Evolutionary conservation across 1,284 basidiomycete genomes (phyloP).

Genomic region (Ustanciosporium gigantosporum): DNA sequence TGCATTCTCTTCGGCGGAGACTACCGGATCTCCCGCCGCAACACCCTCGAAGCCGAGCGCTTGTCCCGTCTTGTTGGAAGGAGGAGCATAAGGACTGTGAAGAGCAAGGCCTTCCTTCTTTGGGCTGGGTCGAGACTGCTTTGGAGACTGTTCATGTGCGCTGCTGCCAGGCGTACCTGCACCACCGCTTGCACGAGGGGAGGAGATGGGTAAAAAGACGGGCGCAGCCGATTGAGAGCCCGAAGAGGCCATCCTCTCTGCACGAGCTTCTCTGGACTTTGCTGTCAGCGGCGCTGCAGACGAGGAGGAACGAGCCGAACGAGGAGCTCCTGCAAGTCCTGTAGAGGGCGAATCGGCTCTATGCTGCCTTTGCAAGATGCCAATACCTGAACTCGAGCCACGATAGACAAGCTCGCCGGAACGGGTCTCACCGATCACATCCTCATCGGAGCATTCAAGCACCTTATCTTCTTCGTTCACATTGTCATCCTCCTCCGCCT

Average conservation of each 20-base stretch:
- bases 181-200: constrained; percentile 18
- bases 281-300: constrained; percentile 1
- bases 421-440: constrained; percentile 35
- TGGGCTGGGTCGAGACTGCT: not conserved
- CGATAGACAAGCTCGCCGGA: constrained; percentile 48
- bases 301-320: constrained; percentile 14
- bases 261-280: not conserved
- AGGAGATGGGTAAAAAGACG: constrained; percentile 27
- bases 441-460: constrained; percentile 25
- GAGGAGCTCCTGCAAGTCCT: constrained; percentile 1
- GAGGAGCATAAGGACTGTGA: constrained; percentile 8
- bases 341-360: constrained; percentile 23
- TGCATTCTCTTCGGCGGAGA: constrained; percentile 33
- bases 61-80: constrained; percentile 10
- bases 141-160: constrained; percentile 28
- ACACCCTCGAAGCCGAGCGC: no score
- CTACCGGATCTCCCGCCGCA: constrained; percentile 14
- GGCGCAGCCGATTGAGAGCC: constrained; percentile 3
- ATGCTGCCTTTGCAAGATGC: constrained; percentile 43
- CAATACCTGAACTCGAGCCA: constrained; percentile 51
- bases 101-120: constrained; percentile 4
- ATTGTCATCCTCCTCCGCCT: not conserved
- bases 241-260: not conserved
- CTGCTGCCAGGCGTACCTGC: constrained; percentile 7
- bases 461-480: constrained; percentile 12